Base-by-base conservation (phyloP, 768 basidiomycete genomes). In the Gymnopilus dilepis region DNA sequence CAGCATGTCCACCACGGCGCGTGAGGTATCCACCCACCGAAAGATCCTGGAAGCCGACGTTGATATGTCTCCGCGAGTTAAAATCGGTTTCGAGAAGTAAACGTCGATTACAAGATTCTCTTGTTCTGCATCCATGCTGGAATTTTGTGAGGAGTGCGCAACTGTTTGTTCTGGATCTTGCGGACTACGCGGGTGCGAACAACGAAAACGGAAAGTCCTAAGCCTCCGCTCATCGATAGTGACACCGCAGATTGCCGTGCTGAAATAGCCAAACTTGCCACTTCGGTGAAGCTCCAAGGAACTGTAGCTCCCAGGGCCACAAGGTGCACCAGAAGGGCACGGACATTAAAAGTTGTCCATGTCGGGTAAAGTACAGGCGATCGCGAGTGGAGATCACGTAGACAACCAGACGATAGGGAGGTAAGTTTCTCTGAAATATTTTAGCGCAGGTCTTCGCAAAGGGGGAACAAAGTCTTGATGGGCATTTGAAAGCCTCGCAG, bases 191-290 rank as follows among this genome's bases (percentile, higher is more conserved):
- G 43, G 26, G 2, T 22, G 22, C 21, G 43, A 45, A 22, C 3
- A 21, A 45, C 3, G 13, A 22, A 45, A 6, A 11, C 11, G 11
- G 43, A 21, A 13, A 45, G 22, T 9, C 1, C 7, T 11, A 8
- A 5, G 21, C 22, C 21, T 22, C 21, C 22, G 19, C 21, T 45
- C 43, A 45, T 45, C 43, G 43, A 45, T 45, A 45, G 21, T 22
- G 43, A 5, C 43, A 45, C 43, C 43, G 43, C 43, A 45, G 43
- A 45, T 45, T 45, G 43, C 43, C 43, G 43, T 22, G 43, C 26
- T 45, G 43, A 22, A 26, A 26, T 37, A 37, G 34, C 15, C 34
- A 11, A 15, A 15, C 34, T 37, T 37, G 34, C 34, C 34, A 15
- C 34, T 37, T 37, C 34, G 9, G 34, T 15, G 34, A 37, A 37